Percentiles rank a stretch among this genome's conserved stretches.
Conservation (phyloP, 2,329 filamentous ascomycete genomes). For the Aspergillus sp. region DNA sequence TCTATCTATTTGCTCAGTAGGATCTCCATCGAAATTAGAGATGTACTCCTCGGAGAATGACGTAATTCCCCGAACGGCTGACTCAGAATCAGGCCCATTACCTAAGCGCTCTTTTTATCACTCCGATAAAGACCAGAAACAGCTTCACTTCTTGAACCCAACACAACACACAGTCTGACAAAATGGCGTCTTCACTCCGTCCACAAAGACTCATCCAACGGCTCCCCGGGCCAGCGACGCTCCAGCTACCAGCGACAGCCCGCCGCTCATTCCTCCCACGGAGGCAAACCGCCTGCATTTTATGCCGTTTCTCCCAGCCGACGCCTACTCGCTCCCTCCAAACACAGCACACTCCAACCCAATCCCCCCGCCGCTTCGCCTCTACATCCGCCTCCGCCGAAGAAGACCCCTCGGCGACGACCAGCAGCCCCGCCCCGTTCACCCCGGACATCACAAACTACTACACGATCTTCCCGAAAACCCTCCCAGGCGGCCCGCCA, state of each 20-base stretch:
- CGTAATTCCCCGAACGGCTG: background rate
- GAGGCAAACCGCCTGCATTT: slow-evolving; percentile 12
- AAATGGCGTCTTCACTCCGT: slow-evolving; percentile 12
- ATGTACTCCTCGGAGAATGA: slow-evolving; percentile 1
- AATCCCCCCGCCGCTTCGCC: slow-evolving; percentile 13
- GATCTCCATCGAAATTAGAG: background rate
- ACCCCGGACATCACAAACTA: slow-evolving; percentile 55
- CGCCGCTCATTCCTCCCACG: slow-evolving; percentile 8
- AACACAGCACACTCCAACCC: too few relatives aligned
- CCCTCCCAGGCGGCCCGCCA: slow-evolving; percentile 74
- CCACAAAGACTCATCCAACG: slow-evolving; percentile 12
- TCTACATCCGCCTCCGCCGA: slow-evolving; percentile 14
- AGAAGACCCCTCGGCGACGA: slow-evolving; percentile 3
- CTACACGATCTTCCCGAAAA: slow-evolving; percentile 85
- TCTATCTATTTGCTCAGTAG: too few relatives aligned
- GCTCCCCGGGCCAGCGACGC: slow-evolving; percentile 3
- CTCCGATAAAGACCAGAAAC: background rate
- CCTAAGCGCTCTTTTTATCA: background rate
- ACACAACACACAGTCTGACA: background rate
- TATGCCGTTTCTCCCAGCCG: slow-evolving; percentile 12
- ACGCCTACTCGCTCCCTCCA: background rate
- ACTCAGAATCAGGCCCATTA: background rate
- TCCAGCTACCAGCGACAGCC: slow-evolving; percentile 4
- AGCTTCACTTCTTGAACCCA: background rate
- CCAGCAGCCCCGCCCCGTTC: slow-evolving; percentile 7